Percentiles rank a stretch among this genome's conserved stretches.
Conservation (phyloP, 2,329 filamentous ascomycete species). For the Monosporascus ibericus region DNA sequence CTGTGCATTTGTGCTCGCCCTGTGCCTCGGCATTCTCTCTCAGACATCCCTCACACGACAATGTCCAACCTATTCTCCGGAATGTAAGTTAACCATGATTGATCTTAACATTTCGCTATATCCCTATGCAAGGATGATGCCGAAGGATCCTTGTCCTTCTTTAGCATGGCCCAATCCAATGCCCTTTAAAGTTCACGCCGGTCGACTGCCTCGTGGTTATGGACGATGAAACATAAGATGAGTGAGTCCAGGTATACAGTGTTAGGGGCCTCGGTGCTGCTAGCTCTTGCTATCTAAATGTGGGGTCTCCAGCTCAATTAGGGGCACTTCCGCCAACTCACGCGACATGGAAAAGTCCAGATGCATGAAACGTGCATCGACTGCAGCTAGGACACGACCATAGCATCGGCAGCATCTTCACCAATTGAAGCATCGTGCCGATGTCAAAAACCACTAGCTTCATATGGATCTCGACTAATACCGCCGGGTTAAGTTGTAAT, state of each 20-base stretch:
- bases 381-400: not conserved
- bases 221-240: not conserved
- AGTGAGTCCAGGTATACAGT: not conserved
- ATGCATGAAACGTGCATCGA: not conserved
- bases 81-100: slow-evolving; percentile 43
- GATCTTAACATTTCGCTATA: slow-evolving; percentile 5
- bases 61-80: slow-evolving; percentile 59
- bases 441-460: not conserved
- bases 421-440: not conserved
- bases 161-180: not conserved
- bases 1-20: not conserved
- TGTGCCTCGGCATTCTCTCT: not conserved
- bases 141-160: not conserved
- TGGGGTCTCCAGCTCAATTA: not conserved
- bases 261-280: not conserved
- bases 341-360: not conserved
- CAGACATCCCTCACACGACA: slow-evolving; percentile 18
- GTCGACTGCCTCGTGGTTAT: not conserved
- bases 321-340: not conserved
- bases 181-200: not conserved
- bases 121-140: not conserved
- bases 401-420: not conserved
- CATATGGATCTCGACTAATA: not conserved
- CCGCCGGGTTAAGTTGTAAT: not conserved
- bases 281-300: not conserved